These are phyloP conservation scores for Helichrysum umbraculigerum DNA, from an alignment of 129 eudicot species.

Conservation along the genomic window DNA sequence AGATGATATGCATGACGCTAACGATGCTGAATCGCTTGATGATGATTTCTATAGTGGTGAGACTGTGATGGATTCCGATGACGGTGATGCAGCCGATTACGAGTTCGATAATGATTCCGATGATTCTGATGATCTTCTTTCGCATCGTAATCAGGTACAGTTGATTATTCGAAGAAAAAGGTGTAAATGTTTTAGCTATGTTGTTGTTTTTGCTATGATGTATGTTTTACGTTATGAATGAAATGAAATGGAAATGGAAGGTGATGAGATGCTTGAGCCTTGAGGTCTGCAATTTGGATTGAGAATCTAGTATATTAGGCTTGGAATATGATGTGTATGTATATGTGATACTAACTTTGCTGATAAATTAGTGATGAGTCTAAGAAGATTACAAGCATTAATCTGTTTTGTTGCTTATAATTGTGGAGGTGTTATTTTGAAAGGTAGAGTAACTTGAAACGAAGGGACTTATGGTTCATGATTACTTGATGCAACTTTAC, in stretches of 20 bases:
- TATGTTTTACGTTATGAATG: constrained; percentile 1
- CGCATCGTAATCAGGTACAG: constrained; percentile 63
- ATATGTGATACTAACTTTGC: background rate
- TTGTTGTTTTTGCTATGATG: constrained; percentile 16
- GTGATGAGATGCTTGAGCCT: constrained; percentile 1
- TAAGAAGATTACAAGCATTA: background rate
- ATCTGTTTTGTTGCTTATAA: background rate
- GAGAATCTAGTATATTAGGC: background rate
- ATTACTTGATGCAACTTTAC: background rate
- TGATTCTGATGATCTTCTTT: constrained; percentile 56
- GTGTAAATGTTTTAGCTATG: background rate
- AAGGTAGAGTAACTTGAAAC: background rate
- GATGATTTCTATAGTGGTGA: constrained; percentile 79
- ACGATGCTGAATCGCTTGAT: constrained; percentile 69
- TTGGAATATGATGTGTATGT: background rate
- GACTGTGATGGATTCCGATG: constrained; percentile 59
- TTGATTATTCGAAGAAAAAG: background rate
- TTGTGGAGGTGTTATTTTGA: constrained; percentile 11
- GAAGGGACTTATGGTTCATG: background rate
- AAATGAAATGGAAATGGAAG: constrained; percentile 4
- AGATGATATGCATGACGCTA: constrained; percentile 87
- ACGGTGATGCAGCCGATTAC: constrained; percentile 48
- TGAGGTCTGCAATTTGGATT: background rate
- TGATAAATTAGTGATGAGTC: constrained; percentile 15
- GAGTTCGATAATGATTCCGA: constrained; percentile 76